A percentile compares a stretch with the other conserved stretches of the same genome.
Evolutionary conservation across 148 eudicot species (phyloP).

Genomic region (Cornus kousa): DNA sequence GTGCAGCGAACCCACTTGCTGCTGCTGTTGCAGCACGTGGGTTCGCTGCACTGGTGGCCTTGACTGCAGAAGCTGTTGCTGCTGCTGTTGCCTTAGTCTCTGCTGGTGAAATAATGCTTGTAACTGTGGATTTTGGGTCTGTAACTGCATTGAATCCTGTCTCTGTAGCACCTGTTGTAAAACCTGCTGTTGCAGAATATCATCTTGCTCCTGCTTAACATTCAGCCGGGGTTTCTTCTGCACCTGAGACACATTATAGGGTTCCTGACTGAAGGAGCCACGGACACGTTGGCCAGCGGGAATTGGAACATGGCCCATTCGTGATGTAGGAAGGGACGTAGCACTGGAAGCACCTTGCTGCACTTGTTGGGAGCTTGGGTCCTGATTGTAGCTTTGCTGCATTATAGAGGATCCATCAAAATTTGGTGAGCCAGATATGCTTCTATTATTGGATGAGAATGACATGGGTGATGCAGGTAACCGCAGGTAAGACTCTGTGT

Average conservation of each 20-base stretch:
- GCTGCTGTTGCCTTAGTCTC: slow-evolving; percentile 72
- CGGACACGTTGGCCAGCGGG: slow-evolving; percentile 45
- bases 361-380: slow-evolving; percentile 51
- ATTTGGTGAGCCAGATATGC: slow-evolving; percentile 75
- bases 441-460: slow-evolving; percentile 81
- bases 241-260: slow-evolving; percentile 49
- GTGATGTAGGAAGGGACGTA: slow-evolving; percentile 50
- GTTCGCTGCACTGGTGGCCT: slow-evolving; percentile 66
- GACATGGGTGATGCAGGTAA: slow-evolving; percentile 95
- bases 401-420: slow-evolving; percentile 66
- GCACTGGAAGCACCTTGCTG: slow-evolving; percentile 63
- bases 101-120: slow-evolving; percentile 86
- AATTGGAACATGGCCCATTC: slow-evolving; percentile 55
- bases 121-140: slow-evolving; percentile 63
- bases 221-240: slow-evolving; percentile 86
- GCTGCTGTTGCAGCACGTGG: slow-evolving; percentile 58
- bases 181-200: slow-evolving; percentile 66
- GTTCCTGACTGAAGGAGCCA: slow-evolving; percentile 64
- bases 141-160: slow-evolving; percentile 72
- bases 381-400: slow-evolving; percentile 68
- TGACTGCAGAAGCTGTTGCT: slow-evolving; percentile 71
- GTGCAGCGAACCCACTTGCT: no score
- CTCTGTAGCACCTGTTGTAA: slow-evolving; percentile 71
- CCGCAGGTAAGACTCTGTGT: slow-evolving; percentile 71
- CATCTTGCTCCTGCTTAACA: slow-evolving; percentile 88